Evolutionary conservation across 352 stramenopile genomes (phyloP).

Genomic region (Globisporangium yorkense): DNA sequence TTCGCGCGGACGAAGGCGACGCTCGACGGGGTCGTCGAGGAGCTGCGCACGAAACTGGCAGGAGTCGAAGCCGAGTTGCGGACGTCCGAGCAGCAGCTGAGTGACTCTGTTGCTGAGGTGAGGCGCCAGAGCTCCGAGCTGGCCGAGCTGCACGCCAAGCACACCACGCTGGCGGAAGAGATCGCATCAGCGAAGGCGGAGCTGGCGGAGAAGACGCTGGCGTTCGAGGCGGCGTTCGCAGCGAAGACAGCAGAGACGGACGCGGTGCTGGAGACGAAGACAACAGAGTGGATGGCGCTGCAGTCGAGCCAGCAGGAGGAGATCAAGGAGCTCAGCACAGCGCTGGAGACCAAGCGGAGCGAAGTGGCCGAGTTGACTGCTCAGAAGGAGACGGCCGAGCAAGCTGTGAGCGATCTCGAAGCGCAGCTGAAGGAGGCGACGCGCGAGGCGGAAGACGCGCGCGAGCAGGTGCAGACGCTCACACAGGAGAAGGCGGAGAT

Average conservation of each 20-base stretch:
- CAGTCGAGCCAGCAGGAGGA: conserved; percentile 18
- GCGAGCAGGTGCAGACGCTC: conserved; percentile 15
- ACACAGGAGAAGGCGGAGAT: conserved; percentile 5
- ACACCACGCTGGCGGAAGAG: background rate
- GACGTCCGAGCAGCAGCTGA: background rate
- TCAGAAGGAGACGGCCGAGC: conserved; percentile 13
- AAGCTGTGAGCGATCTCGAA: conserved; percentile 10
- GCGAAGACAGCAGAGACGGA: background rate
- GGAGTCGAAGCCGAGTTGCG: background rate
- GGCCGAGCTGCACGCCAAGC: background rate
- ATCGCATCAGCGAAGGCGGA: background rate
- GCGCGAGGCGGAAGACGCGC: conserved; percentile 9
- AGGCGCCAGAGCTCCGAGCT: background rate
- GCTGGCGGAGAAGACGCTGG: background rate
- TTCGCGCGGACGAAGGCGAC: conserved; percentile 4
- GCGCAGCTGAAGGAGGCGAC: conserved; percentile 10
- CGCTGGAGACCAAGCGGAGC: conserved; percentile 3
- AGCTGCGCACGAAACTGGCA: background rate
- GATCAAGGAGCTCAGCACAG: background rate
- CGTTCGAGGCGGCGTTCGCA: conserved; percentile 2
- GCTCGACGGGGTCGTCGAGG: background rate
- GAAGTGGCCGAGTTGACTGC: conserved; percentile 10
- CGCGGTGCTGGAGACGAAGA: conserved; percentile 3
- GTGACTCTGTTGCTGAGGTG: background rate
- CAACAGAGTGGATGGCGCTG: background rate